These are phyloP conservation scores for Phanerochaete carnosa DNA, from an alignment of 768 basidiomycete species.

Conservation along the genomic window DNA sequence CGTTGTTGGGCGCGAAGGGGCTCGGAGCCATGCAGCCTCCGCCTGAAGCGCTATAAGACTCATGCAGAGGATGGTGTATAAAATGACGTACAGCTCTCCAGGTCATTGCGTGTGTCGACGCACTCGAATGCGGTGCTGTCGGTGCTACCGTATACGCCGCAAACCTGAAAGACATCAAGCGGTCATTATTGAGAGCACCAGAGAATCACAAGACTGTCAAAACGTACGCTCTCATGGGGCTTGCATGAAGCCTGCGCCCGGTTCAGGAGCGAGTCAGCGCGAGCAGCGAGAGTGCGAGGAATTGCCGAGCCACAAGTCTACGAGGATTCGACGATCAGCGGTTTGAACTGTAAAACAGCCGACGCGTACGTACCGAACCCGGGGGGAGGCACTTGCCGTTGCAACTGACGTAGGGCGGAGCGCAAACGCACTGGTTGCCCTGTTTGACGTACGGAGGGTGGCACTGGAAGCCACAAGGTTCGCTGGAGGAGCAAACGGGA, in stretches of 20 bases:
- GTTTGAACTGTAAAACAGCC: neutral
- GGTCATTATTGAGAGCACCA: conserved; percentile 20
- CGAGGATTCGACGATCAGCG: neutral
- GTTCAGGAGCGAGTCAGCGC: neutral
- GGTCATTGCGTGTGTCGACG: conserved; percentile 30
- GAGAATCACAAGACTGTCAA: neutral
- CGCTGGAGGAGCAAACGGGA: conserved; percentile 27
- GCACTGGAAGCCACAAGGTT: conserved; percentile 37
- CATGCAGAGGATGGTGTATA: neutral
- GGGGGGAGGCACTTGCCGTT: conserved; percentile 36
- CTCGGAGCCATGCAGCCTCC: conserved; percentile 39
- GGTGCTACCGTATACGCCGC: conserved; percentile 32
- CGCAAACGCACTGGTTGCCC: conserved; percentile 35
- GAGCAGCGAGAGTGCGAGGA: conserved; percentile 22
- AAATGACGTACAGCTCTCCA: conserved; percentile 37
- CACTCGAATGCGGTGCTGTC: conserved; percentile 35
- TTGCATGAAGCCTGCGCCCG: conserved; percentile 11
- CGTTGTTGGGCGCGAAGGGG: conserved; percentile 22
- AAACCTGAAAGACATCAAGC: conserved; percentile 27
- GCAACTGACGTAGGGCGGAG: conserved; percentile 32
- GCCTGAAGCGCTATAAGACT: conserved; percentile 21
- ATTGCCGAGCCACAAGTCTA: conserved; percentile 40
- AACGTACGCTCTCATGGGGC: conserved; percentile 30
- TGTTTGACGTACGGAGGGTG: conserved; percentile 24
- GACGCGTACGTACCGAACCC: neutral